Conservation (phyloP, 306 rosid genomes). For the Corylus americana region DNA sequence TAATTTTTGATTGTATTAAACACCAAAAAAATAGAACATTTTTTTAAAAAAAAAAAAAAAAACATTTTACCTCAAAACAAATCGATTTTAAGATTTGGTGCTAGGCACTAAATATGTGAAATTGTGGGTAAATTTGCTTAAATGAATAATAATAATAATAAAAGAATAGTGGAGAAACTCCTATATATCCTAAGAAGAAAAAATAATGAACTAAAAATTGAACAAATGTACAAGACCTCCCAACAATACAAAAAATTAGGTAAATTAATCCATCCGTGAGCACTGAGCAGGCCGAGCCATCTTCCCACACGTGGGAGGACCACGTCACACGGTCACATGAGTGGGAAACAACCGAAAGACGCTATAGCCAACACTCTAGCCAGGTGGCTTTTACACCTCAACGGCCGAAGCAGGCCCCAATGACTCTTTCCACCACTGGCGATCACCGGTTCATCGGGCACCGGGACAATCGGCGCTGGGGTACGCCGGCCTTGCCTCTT, state of each 20-base stretch:
- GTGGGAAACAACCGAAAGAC: slow-evolving; percentile 36
- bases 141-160: neutral
- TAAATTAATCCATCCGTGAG: neutral
- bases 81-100: neutral
- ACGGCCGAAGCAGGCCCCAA: slow-evolving; percentile 26
- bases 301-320: neutral
- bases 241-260: neutral
- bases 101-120: too few relatives aligned
- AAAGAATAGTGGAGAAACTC: neutral
- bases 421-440: slow-evolving; percentile 16
- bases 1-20: too few relatives aligned
- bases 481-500: slow-evolving; percentile 34
- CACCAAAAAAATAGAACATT: too few relatives aligned
- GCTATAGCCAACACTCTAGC: slow-evolving; percentile 28
- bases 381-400: slow-evolving; percentile 31
- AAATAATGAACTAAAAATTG: neutral
- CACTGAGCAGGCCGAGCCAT: neutral
- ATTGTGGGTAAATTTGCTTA: neutral
- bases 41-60: too few relatives aligned
- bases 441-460: slow-evolving; percentile 2
- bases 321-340: neutral
- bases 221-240: neutral
- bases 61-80: too few relatives aligned
- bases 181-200: neutral
- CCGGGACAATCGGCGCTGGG: slow-evolving; percentile 36